phyloP scores from a whole-genome alignment of 352 stramenopile genomes.

The Phytophthora syringae region DNA sequence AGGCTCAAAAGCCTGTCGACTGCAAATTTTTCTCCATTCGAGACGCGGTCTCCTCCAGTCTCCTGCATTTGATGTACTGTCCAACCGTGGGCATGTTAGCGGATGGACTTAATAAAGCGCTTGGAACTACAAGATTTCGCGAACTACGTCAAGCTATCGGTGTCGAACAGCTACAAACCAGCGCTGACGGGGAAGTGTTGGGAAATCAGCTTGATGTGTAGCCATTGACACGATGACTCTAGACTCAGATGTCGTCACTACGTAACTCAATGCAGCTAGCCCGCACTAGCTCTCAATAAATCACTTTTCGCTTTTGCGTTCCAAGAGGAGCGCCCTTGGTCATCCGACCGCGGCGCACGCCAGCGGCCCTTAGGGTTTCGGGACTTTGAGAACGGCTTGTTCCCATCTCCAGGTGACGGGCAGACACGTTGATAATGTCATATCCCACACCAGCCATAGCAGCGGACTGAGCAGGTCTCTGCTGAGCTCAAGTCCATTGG shows the following conservation, averaged over 20 bases:
- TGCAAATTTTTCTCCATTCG: slow-evolving; percentile 16
- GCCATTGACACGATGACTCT: no score
- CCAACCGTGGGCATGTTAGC: slow-evolving; percentile 7
- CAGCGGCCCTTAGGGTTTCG: no score
- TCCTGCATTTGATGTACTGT: slow-evolving; percentile 2
- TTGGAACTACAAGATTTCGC: neutral
- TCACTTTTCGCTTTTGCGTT: neutral
- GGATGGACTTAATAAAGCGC: slow-evolving; percentile 1
- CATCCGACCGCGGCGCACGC: no score
- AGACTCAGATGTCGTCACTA: no score
- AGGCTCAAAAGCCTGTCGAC: slow-evolving; percentile 11
- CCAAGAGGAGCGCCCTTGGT: no score
- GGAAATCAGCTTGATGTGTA: neutral
- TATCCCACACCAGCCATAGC: no score
- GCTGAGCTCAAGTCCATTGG: no score
- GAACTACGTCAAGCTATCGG: slow-evolving; percentile 1
- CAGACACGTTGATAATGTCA: no score
- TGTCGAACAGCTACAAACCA: neutral
- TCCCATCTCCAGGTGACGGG: no score
- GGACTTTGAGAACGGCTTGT: no score
- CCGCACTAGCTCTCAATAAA: neutral
- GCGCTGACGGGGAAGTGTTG: slow-evolving; percentile 11
- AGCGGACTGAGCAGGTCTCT: no score
- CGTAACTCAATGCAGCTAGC: no score
- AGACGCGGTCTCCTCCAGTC: neutral